Conservation (phyloP, 2,329 filamentous ascomycete species). For the Chrysosporium keratinophilum region DNA sequence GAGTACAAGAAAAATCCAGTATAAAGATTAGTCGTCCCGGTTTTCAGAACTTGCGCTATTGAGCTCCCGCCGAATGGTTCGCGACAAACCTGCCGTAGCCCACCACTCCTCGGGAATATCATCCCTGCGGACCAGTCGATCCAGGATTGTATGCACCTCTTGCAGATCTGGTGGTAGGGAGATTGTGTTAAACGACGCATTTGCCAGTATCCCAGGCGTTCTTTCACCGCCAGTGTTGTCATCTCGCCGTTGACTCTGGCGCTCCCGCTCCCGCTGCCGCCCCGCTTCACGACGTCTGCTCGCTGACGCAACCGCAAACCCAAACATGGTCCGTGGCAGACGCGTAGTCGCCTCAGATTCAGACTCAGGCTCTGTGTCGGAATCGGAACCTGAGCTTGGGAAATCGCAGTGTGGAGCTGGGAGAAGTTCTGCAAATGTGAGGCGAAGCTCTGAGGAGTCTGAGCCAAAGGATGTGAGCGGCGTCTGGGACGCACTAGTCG, state of each 20-base stretch:
- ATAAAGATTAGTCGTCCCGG: not conserved
- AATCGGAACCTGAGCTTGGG: conserved; percentile 16
- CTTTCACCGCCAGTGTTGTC: not conserved
- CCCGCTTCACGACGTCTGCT: not conserved
- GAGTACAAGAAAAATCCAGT: not conserved
- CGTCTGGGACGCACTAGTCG: conserved; percentile 38
- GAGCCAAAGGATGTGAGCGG: conserved; percentile 20
- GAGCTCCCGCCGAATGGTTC: conserved; percentile 36
- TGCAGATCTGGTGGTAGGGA: conserved; percentile 36
- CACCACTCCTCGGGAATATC: conserved; percentile 79
- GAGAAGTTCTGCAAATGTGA: conserved; percentile 27
- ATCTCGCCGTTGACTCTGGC: not conserved
- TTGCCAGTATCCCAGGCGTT: not conserved
- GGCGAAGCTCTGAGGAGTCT: conserved; percentile 14
- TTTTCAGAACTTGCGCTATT: not conserved
- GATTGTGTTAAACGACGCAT: not conserved
- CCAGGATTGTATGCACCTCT: conserved; percentile 62
- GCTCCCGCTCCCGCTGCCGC: not conserved
- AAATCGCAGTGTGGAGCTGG: conserved; percentile 29
- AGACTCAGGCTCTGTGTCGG: conserved; percentile 7
- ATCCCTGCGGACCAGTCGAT: conserved; percentile 56
- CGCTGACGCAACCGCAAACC: not conserved
- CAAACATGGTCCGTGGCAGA: not conserved
- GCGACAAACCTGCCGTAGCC: conserved; percentile 57
- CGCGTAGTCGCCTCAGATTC: conserved; percentile 20